phyloP scores from a whole-genome alignment of 371 early-diverging fungal genomes.

The Furculomyces boomerangus region DNA sequence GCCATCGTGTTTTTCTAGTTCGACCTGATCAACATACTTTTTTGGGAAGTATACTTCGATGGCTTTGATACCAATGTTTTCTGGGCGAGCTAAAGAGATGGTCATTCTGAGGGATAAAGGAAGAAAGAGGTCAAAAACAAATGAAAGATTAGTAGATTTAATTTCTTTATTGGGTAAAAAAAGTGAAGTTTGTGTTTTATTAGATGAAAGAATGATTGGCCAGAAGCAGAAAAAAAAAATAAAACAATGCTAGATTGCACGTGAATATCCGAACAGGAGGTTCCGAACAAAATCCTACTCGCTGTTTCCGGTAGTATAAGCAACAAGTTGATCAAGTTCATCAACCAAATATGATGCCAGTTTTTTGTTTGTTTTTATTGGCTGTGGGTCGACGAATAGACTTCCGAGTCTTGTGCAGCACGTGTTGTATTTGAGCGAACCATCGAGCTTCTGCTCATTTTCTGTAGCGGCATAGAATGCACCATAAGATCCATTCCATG shows the following conservation, averaged over 20 bases:
- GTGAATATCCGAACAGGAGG: too few relatives aligned
- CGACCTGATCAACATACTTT: slow-evolving; percentile 30
- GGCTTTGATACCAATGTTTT: slow-evolving; percentile 82
- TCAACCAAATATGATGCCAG: slow-evolving; percentile 8
- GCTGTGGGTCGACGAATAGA: slow-evolving; percentile 20
- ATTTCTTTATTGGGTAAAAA: too few relatives aligned
- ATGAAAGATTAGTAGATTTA: too few relatives aligned
- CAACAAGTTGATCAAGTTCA: slow-evolving; percentile 9
- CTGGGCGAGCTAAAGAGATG: slow-evolving; percentile 36
- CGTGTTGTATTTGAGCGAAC: slow-evolving; percentile 26
- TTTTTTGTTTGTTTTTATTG: slow-evolving; percentile 13
- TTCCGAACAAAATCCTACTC: too few relatives aligned
- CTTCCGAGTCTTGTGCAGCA: slow-evolving; percentile 22
- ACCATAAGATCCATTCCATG: slow-evolving; percentile 31
- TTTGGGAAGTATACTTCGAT: slow-evolving; percentile 88
- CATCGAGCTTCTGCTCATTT: slow-evolving; percentile 22
- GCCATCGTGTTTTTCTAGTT: slow-evolving; percentile 69
- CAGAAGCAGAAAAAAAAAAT: too few relatives aligned
- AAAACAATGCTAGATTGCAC: too few relatives aligned
- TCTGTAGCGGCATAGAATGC: slow-evolving; percentile 29
- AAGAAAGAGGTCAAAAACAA: too few relatives aligned
- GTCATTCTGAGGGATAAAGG: too few relatives aligned
- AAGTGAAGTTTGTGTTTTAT: too few relatives aligned
- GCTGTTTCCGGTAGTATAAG: neutral
- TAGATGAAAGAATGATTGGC: too few relatives aligned